phyloP scores from a whole-genome alignment of 164 flowering plant genomes.

The Kingdonia uniflora region DNA sequence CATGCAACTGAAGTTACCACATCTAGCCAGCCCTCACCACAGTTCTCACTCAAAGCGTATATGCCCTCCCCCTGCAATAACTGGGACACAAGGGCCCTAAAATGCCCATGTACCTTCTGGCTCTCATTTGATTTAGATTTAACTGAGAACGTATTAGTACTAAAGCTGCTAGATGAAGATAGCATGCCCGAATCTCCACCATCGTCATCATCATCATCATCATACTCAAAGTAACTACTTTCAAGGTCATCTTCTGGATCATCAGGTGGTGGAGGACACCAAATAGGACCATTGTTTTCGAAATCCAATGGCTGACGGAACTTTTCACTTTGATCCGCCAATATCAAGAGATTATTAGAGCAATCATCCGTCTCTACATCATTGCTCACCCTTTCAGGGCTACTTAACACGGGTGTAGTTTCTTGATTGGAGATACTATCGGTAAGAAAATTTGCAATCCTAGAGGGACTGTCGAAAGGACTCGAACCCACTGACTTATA shows the following conservation, averaged over 20 bases:
- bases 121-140: conserved; percentile 46
- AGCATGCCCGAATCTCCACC: conserved; percentile 41
- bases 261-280: conserved; percentile 91
- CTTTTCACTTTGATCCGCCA: conserved; percentile 22
- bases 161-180: conserved; percentile 45
- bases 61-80: conserved; percentile 73
- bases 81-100: conserved; percentile 90
- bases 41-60: conserved; percentile 22
- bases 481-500: conserved; percentile 58
- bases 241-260: conserved; percentile 58
- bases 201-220: conserved; percentile 89
- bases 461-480: conserved; percentile 69
- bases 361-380: conserved; percentile 36
- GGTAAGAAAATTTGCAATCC: conserved; percentile 35
- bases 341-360: conserved; percentile 28
- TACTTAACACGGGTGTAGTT: conserved; percentile 29
- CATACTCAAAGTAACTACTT: conserved; percentile 49
- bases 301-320: conserved; percentile 53
- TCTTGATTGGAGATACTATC: conserved; percentile 35
- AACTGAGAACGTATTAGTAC: conserved; percentile 24
- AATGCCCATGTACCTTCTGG: conserved; percentile 65
- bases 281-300: conserved; percentile 63
- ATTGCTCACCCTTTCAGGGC: conserved; percentile 28
- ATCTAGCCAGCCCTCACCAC: conserved; percentile 60
- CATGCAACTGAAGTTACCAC: conserved; percentile 63